Evolutionary conservation across 495 filamentous ascomycete genomes (phyloP), one percentile per base, ranked within the genome.

Genomic region (Aspergillus panamensis): DNA sequence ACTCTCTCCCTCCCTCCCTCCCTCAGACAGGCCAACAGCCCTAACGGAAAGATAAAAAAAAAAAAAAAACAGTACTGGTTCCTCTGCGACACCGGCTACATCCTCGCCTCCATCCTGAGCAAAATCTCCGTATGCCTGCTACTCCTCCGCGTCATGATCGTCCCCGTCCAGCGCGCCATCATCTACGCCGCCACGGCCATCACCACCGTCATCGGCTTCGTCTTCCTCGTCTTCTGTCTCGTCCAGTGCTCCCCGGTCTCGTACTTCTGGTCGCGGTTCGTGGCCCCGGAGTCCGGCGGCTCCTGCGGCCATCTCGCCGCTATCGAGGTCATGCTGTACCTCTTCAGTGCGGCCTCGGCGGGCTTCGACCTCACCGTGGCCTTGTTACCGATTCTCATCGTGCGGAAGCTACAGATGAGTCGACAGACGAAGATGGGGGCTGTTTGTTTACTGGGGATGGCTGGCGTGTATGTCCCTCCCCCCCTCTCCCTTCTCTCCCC

Each of bases 311-410:
- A 58, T 39, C 14, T 58, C 16, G 10, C 40, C 6, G 55, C 37
- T 7, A 57, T 60, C 4, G 20, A 37, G 1, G 53, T 62, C 33
- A 53, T 59, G 20, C 57, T 69, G 6, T 61, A 67, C 12, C 49
- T 60, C 10, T 65, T 70, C 48, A 69, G 67, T 30, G 66, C 58
- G 0, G 52, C 60, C 6, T 64, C 67, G 1, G 60, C 59, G 16
- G 9, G 61, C 0, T 67, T 61, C 29, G 69, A 72, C 42, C 49
- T 69, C 33, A 59, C 62, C 3, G 61, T 70, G 7, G 69, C 57
- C 3, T 21, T 58, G 6, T 40, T 69, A 25, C 53, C 62, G 31
- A 56, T 58, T 20, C 21, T 66, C 19, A 48, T 67, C 12, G 62
- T 62, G 16, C 51, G 51, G 32, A 60, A 61, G 16, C 32, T 63